Evolutionary conservation across 176 grass and related monocot species (phyloP), one percentile per base, ranked within the genome.

Genomic region (Avena insularis): DNA sequence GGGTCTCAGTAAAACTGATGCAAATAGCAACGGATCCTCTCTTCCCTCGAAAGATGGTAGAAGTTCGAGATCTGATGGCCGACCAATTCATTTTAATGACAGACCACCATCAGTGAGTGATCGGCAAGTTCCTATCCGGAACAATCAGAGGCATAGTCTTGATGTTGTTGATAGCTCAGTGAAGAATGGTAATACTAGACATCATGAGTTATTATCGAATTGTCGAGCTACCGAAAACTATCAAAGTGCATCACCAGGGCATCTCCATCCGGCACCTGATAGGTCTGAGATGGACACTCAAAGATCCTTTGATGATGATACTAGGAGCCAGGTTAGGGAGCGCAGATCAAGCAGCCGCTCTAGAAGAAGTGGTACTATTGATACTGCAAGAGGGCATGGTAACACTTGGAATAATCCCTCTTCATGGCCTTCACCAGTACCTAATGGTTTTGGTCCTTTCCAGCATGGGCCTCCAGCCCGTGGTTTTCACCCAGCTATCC

Each of bases 221-320:
- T 1, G 25, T 33, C 49, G 67, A 80, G 33, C 48, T 71, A 45
- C 65, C 0, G 77, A 80, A 16, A 69, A 80, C 51, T 59, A 69
- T 60, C 65, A 33, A 76, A 61, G 68, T 76, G 75, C 23, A 67
- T 91, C 69, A 45, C 82, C 43, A 16, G 86, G 54, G n/a, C 77
- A 72, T 57, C 71, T 61, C 20, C 78, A 66, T 82, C 71, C 9
- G 59, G 71, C 63, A 29, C 29, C 53, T 78, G 45, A 78, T 46
- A 88, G 86, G 20, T n/a, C 51, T 82, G 90, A 80, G 51, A n/a
- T 82, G 36, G 82, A 77, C 25, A 77, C 49, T 68, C 76, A 68
- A 83, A 79, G 86, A 51, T 68, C 90, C 48, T 86, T 85, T 82
- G 82, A 86, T 86, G 82, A 91, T 43, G 90, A 83, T 78, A 81